These are phyloP conservation scores for Pilaira anomala DNA, from an alignment of 192 early-diverging fungal species.

Conservation along the genomic window DNA sequence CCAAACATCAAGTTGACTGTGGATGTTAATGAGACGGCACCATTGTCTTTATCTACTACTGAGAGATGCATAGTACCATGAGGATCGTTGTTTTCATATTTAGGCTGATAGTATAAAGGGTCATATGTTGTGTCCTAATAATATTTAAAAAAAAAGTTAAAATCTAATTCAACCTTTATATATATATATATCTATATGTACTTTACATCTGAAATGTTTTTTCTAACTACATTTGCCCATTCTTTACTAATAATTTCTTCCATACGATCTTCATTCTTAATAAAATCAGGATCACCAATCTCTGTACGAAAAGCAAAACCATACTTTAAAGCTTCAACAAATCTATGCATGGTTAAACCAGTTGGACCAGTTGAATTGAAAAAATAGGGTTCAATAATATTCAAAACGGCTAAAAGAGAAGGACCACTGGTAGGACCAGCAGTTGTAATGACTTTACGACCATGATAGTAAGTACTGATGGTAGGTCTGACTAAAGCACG, in stretches of 20 bases:
- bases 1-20: slow-evolving; percentile 93
- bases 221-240: slow-evolving; percentile 59
- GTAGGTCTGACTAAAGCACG: slow-evolving; percentile 55
- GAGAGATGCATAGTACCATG: slow-evolving; percentile 95
- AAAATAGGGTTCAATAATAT: slow-evolving; percentile 82
- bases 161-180: neutral
- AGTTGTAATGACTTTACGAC: slow-evolving; percentile 65
- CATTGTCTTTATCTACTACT: slow-evolving; percentile 64
- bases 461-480: slow-evolving; percentile 71
- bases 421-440: slow-evolving; percentile 83
- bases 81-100: slow-evolving; percentile 70
- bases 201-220: slow-evolving; percentile 67
- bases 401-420: slow-evolving; percentile 78
- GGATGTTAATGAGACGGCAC: slow-evolving; percentile 82
- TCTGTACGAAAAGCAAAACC: slow-evolving; percentile 81
- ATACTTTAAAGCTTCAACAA: slow-evolving; percentile 85
- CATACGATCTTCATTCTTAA: slow-evolving; percentile 57
- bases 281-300: slow-evolving; percentile 77
- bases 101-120: slow-evolving; percentile 74
- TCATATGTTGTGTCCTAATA: slow-evolving; percentile 55
- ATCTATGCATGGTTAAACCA: slow-evolving; percentile 71
- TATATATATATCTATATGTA: neutral
- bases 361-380: slow-evolving; percentile 56
- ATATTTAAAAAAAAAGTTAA: neutral
- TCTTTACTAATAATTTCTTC: slow-evolving; percentile 67